Percentiles rank a stretch among this genome's conserved stretches.
Evolutionary conservation across 306 rosid species (phyloP).

Genomic region (Dryas alaskensis): DNA sequence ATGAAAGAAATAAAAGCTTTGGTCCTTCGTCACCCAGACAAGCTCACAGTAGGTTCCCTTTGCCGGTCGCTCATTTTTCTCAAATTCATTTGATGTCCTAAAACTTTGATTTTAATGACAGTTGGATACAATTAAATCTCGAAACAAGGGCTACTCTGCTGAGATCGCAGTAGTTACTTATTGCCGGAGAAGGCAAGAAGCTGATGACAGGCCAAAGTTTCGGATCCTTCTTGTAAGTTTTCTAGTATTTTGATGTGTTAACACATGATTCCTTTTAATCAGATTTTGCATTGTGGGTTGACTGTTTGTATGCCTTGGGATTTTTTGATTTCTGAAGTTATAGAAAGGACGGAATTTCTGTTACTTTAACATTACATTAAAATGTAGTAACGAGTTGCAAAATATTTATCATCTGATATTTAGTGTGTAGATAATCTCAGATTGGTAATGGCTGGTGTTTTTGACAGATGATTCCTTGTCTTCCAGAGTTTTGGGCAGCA

Average conservation of each 20-base stretch:
- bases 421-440: constrained; percentile 69
- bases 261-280: not conserved
- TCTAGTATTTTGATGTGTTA: constrained; percentile 10
- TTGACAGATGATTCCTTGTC: constrained; percentile 99
- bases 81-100: constrained; percentile 12
- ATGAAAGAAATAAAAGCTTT: constrained; percentile 67
- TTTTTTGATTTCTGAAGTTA: not conserved
- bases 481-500: constrained; percentile 99
- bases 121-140: constrained; percentile 66
- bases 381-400: no score
- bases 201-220: constrained; percentile 54
- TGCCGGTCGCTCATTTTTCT: constrained; percentile 1
- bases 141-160: constrained; percentile 73
- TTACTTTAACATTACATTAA: no score
- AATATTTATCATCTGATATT: constrained; percentile 20
- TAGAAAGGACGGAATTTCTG: no score
- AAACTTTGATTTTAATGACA: constrained; percentile 26
- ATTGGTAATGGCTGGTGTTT: constrained; percentile 85
- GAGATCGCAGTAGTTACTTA: constrained; percentile 74
- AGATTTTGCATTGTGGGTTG: constrained; percentile 3
- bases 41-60: constrained; percentile 56
- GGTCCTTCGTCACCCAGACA: constrained; percentile 83
- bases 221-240: constrained; percentile 90
- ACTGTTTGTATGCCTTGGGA: not conserved
- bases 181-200: constrained; percentile 49